These are phyloP conservation scores for Phlegmacium glaucopus DNA, from an alignment of 768 basidiomycete genomes.

Conservation along the genomic window DNA sequence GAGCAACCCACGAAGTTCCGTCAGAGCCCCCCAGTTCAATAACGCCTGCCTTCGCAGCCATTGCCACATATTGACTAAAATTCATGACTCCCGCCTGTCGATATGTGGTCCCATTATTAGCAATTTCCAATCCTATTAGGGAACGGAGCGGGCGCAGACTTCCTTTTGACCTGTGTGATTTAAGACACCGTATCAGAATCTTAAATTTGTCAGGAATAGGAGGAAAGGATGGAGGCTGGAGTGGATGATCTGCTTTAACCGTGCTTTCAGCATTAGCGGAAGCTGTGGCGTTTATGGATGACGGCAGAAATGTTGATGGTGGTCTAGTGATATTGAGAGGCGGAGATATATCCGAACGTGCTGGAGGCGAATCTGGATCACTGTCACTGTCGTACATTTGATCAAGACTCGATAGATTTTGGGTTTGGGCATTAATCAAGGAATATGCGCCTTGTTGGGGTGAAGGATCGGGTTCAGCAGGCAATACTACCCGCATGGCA, in stretches of 20 bases:
- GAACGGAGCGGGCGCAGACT: slow-evolving; percentile 34
- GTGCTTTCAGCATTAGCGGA: neutral
- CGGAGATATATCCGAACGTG: no score
- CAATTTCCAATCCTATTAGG: slow-evolving; percentile 29
- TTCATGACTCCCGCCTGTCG: slow-evolving; percentile 34
- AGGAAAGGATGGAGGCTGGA: neutral
- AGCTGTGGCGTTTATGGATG: neutral
- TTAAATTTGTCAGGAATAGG: slow-evolving; percentile 22
- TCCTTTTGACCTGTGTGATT: slow-evolving; percentile 29
- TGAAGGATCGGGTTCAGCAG: no score
- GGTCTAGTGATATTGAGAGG: no score
- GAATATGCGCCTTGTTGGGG: no score
- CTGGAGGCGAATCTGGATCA: no score
- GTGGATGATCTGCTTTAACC: neutral
- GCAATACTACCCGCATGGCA: no score
- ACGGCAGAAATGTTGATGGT: no score
- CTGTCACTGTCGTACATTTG: no score
- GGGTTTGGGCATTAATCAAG: no score
- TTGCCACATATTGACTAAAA: slow-evolving; percentile 37
- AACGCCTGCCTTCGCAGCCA: slow-evolving; percentile 36
- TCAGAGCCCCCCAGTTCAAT: slow-evolving; percentile 38
- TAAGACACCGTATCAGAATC: slow-evolving; percentile 33
- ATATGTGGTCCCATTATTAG: slow-evolving; percentile 27
- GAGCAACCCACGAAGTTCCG: slow-evolving; percentile 35
- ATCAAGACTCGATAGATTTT: no score